Conservation (phyloP, 345 rosid genomes). For the Hirschfeldia incana region DNA sequence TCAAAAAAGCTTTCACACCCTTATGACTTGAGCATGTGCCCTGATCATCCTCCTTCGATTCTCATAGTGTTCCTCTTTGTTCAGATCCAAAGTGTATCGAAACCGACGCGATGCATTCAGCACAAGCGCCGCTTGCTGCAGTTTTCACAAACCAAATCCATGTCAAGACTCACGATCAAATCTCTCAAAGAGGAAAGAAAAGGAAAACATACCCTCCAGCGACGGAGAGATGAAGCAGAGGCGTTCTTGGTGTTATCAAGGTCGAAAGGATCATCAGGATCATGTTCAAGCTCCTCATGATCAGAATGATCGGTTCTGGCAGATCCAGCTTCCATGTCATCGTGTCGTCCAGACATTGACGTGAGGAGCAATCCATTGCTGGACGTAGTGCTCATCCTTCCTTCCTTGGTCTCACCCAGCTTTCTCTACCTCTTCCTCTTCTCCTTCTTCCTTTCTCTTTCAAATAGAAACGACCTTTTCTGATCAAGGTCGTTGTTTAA, state of each 20-base stretch:
- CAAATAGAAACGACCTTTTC: constrained; percentile 24
- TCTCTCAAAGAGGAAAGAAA: not conserved
- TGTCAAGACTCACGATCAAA: not conserved
- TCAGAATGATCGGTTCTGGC: constrained; percentile 23
- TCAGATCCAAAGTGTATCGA: constrained; percentile 94
- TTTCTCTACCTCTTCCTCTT: not conserved
- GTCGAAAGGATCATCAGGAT: constrained; percentile 65
- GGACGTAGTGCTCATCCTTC: constrained; percentile 44
- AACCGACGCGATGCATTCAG: constrained; percentile 96
- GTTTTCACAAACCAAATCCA: not conserved
- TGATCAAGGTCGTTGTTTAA: constrained; percentile 7
- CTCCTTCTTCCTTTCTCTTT: not conserved
- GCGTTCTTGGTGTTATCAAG: constrained; percentile 71
- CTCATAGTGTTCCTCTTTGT: constrained; percentile 76
- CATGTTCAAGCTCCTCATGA: constrained; percentile 38
- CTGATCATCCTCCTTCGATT: constrained; percentile 77
- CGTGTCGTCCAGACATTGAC: constrained; percentile 40
- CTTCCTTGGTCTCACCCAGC: constrained; percentile 34
- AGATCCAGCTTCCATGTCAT: constrained; percentile 46
- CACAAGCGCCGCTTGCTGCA: constrained; percentile 93
- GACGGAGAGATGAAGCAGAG: constrained; percentile 56
- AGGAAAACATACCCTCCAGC: constrained; percentile 66
- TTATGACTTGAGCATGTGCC: constrained; percentile 93
- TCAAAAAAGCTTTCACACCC: constrained; percentile 44
- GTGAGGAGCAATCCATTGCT: constrained; percentile 40